Evolutionary conservation across 805 yeast species (phyloP).

Genomic region (Suhomyces canberraensis): DNA sequence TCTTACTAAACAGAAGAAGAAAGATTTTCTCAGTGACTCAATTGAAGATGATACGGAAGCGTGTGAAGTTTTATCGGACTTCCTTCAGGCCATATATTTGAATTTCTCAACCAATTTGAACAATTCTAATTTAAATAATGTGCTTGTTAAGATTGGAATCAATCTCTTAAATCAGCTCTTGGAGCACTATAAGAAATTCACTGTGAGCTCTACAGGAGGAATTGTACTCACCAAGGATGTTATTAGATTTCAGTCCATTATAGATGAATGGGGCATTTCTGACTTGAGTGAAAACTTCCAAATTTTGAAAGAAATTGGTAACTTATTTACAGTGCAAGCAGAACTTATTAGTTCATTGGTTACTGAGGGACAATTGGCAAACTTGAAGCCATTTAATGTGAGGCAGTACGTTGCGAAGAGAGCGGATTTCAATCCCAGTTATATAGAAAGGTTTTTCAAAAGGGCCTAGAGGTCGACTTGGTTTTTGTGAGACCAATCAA

Average conservation of each 20-base stretch:
- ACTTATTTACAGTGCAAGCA: slow-evolving; percentile 80
- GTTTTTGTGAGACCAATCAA: slow-evolving; percentile 17
- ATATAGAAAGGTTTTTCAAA: slow-evolving; percentile 46
- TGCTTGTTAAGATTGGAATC: slow-evolving; percentile 56
- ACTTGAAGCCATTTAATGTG: slow-evolving; percentile 58
- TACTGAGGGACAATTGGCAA: slow-evolving; percentile 74
- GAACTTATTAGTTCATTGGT: slow-evolving; percentile 73
- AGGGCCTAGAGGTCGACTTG: too few species aligned
- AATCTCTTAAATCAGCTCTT: slow-evolving; percentile 56
- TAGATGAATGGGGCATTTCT: slow-evolving; percentile 64
- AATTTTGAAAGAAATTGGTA: slow-evolving; percentile 76
- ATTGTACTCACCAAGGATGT: slow-evolving; percentile 78
- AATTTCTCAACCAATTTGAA: slow-evolving; percentile 36
- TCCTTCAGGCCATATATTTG: slow-evolving; percentile 43
- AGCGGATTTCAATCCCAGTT: slow-evolving; percentile 61
- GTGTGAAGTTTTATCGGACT: slow-evolving; percentile 59
- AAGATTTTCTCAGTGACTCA: slow-evolving; percentile 55
- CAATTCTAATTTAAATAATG: slow-evolving; percentile 44
- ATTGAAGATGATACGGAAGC: slow-evolving; percentile 66
- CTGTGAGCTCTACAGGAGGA: slow-evolving; percentile 80
- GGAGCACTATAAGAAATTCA: slow-evolving; percentile 70
- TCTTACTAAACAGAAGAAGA: slow-evolving; percentile 66
- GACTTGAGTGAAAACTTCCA: slow-evolving; percentile 62
- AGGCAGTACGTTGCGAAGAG: slow-evolving; percentile 67
- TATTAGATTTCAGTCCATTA: slow-evolving; percentile 65